Evolutionary conservation across 2,329 filamentous ascomycete species (phyloP), one percentile per base, ranked within the genome.

Genomic region (Lomentospora prolificans): DNA sequence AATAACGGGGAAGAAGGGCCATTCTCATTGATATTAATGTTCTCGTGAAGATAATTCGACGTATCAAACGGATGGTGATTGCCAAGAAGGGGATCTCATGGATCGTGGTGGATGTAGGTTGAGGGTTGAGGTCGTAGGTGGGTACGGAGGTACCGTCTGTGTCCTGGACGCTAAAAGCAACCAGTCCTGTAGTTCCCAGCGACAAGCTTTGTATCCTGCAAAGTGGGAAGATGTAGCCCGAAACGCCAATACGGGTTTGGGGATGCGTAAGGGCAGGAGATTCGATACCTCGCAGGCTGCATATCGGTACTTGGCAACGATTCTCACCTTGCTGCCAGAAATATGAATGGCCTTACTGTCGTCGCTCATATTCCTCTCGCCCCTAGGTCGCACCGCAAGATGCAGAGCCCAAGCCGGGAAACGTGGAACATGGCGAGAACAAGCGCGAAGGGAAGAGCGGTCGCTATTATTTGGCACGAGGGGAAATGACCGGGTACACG

Each of bases 111-210:
- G n/a, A 44, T 44, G 24, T 36, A 36, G 19, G 30, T 31, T 30
- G 48, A 51, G 48, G 48, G 48, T 51, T 51, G 53, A 55, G 53
- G 53, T 55, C 41, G 39, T 36, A 41, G 53, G 53, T 55, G 53
- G 53, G 53, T 55, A 55, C 53, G 41, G 25, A 50, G 39, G 53
- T 50, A 54, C 52, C 51, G 52, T 54, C 36, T 36, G 52, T 54
- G 52, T 54, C 33, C 36, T 46, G 22, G 44, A 48, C 44, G 44
- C 44, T 48, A 48, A 48, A 48, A 25, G 22, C 44, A 48, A 41
- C 52, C 24, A 41, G 36, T 28, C 36, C 22, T 17, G 22, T 39
- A 53, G 30, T 24, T 36, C 51, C 30, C 51, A 39, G 30, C 24
- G 30, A 27, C 51, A 53, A 31, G 36, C 52, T 54, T 28, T 44